These are phyloP conservation scores for Striga asiatica DNA, from an alignment of 257 asterid genomes.

Conservation along the genomic window DNA sequence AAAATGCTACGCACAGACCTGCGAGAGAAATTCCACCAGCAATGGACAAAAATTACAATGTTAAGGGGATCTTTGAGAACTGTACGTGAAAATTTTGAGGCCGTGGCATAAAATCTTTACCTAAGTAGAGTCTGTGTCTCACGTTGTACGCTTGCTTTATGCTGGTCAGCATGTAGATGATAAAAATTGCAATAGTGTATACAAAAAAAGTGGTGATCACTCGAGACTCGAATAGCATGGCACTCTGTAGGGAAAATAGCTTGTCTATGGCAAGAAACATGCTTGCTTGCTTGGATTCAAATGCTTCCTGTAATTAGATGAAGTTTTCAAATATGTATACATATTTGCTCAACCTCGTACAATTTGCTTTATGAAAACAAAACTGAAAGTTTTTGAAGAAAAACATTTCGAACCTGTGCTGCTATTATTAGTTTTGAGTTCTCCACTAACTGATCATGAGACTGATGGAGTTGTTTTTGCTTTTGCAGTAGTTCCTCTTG, in stretches of 20 bases:
- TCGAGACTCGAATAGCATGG: slow-evolving; percentile 67
- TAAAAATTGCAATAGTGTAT: slow-evolving; percentile 47
- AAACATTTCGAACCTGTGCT: slow-evolving; percentile 43
- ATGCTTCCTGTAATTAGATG: slow-evolving; percentile 47
- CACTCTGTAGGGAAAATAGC: slow-evolving; percentile 63
- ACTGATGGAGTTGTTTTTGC: slow-evolving; percentile 54
- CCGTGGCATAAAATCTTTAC: slow-evolving; percentile 20
- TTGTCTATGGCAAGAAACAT: slow-evolving; percentile 75
- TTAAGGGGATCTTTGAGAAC: too few relatives aligned
- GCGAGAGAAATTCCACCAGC: background rate
- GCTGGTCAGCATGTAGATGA: slow-evolving; percentile 75
- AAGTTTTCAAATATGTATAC: background rate
- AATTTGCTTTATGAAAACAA: background rate
- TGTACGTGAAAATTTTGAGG: background rate
- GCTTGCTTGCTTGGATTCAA: slow-evolving; percentile 73
- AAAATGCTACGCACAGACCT: slow-evolving; percentile 55
- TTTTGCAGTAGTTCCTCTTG: slow-evolving; percentile 52
- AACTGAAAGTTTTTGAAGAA: background rate
- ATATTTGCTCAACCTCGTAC: background rate
- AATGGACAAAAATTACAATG: background rate
- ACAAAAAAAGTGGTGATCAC: slow-evolving; percentile 45
- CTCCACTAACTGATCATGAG: slow-evolving; percentile 61
- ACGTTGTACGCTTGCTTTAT: slow-evolving; percentile 64
- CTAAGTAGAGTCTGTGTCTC: slow-evolving; percentile 61
- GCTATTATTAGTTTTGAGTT: slow-evolving; percentile 64